phyloP scores from a whole-genome alignment of 495 filamentous ascomycete species.

The Haplographium delicatum region DNA sequence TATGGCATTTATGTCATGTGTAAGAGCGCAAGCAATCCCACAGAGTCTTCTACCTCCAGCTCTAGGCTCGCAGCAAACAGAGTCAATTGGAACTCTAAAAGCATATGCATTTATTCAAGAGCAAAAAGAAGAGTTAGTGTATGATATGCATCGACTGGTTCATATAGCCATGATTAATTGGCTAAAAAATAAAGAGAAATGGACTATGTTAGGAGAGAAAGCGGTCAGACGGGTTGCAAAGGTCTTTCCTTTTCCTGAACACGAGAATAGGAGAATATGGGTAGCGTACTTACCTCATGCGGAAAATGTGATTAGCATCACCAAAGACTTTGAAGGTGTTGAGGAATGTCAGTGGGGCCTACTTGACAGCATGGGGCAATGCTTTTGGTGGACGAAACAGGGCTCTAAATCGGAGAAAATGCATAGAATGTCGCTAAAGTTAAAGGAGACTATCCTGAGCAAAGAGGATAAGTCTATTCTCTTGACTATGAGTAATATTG shows the following conservation, averaged over 20 bases:
- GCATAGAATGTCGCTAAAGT: no score
- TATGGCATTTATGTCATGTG: constrained; percentile 34
- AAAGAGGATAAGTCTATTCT: no score
- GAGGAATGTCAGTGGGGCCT: not conserved
- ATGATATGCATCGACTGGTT: constrained; percentile 40
- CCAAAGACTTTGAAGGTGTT: not conserved
- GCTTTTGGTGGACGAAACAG: not conserved
- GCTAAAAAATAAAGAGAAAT: constrained; percentile 18
- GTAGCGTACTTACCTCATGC: constrained; percentile 21
- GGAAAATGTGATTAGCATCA: not conserved
- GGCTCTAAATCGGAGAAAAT: no score
- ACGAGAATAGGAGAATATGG: constrained; percentile 15
- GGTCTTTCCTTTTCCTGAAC: constrained; percentile 11
- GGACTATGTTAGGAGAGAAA: constrained; percentile 12
- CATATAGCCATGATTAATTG: constrained; percentile 38
- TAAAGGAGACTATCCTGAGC: no score
- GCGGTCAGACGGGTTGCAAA: constrained; percentile 9
- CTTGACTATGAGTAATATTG: no score
- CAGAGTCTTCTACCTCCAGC: not conserved
- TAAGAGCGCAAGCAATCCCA: constrained; percentile 6
- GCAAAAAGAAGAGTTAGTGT: not conserved
- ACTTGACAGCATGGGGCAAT: not conserved
- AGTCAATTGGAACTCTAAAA: constrained; percentile 16
- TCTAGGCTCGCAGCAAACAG: constrained; percentile 2
- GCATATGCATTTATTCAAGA: constrained; percentile 14